Conservation (phyloP, 129 eudicot genomes). For the Flaveria robusta region DNA sequence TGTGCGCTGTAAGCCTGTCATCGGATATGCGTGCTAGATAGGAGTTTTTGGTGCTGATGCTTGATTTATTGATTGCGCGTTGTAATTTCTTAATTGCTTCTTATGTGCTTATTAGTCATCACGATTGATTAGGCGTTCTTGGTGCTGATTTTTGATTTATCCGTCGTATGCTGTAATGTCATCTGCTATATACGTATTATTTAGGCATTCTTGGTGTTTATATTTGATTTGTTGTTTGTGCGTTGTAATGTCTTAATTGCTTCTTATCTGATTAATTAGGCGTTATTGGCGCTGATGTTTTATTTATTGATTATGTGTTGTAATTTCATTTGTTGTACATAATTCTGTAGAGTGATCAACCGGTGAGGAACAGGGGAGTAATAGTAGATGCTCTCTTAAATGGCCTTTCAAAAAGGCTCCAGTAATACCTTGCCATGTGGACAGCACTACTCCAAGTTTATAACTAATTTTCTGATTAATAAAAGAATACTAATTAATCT, state of each 20-base stretch:
- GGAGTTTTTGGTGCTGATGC: not conserved
- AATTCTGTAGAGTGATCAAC: no score
- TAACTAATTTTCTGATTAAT: slow-evolving; percentile 5
- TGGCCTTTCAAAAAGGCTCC: not conserved
- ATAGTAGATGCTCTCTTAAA: not conserved
- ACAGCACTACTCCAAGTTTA: not conserved
- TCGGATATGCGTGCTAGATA: not conserved
- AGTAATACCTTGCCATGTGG: slow-evolving; percentile 4
- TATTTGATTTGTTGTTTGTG: not conserved
- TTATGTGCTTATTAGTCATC: no score
- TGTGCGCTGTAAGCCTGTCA: not conserved
- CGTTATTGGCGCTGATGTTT: no score
- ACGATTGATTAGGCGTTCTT: not conserved
- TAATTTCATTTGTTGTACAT: no score
- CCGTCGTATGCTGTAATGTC: no score
- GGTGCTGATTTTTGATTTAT: not conserved
- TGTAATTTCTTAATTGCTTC: not conserved
- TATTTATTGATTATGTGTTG: no score
- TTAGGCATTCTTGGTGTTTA: not conserved
- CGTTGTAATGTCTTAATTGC: no score
- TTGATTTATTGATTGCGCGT: not conserved
- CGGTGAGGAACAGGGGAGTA: no score
- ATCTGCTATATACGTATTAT: no score
- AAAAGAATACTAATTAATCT: not conserved
- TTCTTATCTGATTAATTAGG: no score